Percentiles rank a stretch among this genome's conserved stretches.
These are phyloP conservation scores for Xylaria curta DNA, from an alignment of 495 filamentous ascomycete genomes.

Conservation along the genomic window DNA sequence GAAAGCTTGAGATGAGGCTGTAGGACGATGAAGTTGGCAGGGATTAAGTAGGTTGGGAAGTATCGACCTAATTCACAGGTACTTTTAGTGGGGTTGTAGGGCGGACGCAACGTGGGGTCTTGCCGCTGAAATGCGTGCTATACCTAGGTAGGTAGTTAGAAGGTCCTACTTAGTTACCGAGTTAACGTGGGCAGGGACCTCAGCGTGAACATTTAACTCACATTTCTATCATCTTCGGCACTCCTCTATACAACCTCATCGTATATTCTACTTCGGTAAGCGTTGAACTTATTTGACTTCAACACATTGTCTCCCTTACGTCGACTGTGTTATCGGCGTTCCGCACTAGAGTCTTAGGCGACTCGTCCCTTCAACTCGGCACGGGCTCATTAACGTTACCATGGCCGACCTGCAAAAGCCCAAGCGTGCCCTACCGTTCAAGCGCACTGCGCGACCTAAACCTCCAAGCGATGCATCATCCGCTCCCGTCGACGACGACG, in stretches of 20 bases:
- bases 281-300: not conserved
- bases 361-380: not conserved
- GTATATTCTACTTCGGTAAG: not conserved
- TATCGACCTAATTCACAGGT: constrained; percentile 6
- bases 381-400: not conserved
- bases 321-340: not conserved
- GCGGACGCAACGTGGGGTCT: constrained; percentile 16
- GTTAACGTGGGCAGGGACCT: constrained; percentile 5
- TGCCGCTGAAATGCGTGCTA: not conserved
- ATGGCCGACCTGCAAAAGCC: constrained; percentile 35
- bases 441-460: constrained; percentile 63
- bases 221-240: not conserved
- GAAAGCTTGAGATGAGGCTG: constrained; percentile 15
- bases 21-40: not conserved
- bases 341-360: not conserved
- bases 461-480: constrained; percentile 36
- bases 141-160: not conserved
- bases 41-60: not conserved
- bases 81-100: constrained; percentile 3
- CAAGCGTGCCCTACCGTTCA: constrained; percentile 72
- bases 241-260: not conserved
- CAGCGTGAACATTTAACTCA: not conserved
- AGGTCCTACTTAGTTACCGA: constrained; percentile 19
- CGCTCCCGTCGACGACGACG: constrained; percentile 44
- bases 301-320: not conserved